Base-by-base conservation (phyloP, 768 basidiomycete species). In the Chalciporus piperatus region DNA sequence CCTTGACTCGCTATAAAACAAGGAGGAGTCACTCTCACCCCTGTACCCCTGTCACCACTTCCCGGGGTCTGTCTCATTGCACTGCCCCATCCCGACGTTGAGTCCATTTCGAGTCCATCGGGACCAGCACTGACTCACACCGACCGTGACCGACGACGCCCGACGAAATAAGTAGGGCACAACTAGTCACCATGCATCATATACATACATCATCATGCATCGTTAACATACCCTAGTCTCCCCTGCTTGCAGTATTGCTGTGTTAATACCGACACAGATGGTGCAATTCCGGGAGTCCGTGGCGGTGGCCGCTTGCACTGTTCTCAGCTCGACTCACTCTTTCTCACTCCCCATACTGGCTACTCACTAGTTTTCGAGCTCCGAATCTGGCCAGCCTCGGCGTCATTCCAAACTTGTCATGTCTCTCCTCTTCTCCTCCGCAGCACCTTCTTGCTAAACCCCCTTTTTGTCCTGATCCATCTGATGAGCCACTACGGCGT, bases 11-110 rank as follows among this genome's bases (percentile, higher is more conserved):
- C 52, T 68, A 45, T 68, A 65, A 70, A 64, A 55, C 48, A n/a
- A n/a, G 67, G 25, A 63, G 67, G 67, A 69, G 67, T 69, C 67
- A 69, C 69, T 56, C 57, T 48, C 42, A 48, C 53, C 39, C 23
- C 37, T 45, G 57, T 43, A 48, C 68, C 60, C 64, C 59, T 52
- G 53, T 45, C 60, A 67, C 69, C 60, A 5, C 22, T 3, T 20
- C 12, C 41, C 50, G 59, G 66, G 68, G 68, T 70, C 68, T 39
- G 3, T 3, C 0, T 2, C 22, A 12, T 38, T 37, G 47, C 50
- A 57, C 19, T 37, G 51, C 62, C 57, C 50, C n/a, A n/a, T 23
- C 38, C 54, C 52, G 54, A 46, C 51, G 46, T 41, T 30, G 37
- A 38, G 35, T 10, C 27, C 45, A 32, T n/a, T n/a, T n/a, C n/a